A percentile compares a stretch with the other conserved stretches of the same genome.
Evolutionary conservation across 73 alveolate species (phyloP).

Genomic region (Tetrahymena thermophila): DNA sequence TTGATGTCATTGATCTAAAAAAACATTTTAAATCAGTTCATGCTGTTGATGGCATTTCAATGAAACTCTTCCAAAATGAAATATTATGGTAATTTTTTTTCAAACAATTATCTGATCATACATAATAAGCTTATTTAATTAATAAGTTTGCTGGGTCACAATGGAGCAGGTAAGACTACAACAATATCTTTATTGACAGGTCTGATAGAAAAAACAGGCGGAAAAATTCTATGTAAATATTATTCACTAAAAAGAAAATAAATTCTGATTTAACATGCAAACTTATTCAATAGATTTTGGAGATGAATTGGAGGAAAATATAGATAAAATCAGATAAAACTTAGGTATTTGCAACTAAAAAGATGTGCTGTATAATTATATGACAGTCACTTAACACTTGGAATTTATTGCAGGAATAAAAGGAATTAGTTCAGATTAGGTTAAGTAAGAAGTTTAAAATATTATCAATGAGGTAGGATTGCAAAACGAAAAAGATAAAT

Average conservation of each 20-base stretch:
- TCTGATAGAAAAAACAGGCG: conserved; percentile 47
- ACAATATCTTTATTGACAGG: conserved; percentile 88
- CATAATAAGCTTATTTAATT: conserved; percentile 29
- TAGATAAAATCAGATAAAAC: conserved; percentile 65
- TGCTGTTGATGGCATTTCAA: conserved; percentile 78
- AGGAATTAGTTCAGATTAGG: neutral
- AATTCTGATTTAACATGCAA: neutral
- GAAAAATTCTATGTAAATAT: conserved; percentile 28
- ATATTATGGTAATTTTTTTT: neutral
- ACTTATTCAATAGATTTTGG: conserved; percentile 16
- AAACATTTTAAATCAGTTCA: conserved; percentile 57
- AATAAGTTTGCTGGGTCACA: conserved; percentile 90
- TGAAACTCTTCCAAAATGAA: conserved; percentile 12
- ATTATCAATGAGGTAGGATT: conserved; percentile 63
- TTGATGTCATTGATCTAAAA: conserved; percentile 1
- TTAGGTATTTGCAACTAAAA: conserved; percentile 98
- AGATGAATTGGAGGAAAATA: conserved; percentile 48
- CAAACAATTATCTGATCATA: conserved; percentile 43
- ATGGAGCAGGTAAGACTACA: conserved; percentile 99
- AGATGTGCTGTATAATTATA: conserved; percentile 85
- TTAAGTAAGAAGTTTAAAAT: conserved; percentile 43
- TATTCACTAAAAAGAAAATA: neutral
- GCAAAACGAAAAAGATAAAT: conserved; percentile 40
- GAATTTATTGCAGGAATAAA: conserved; percentile 61
- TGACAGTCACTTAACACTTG: conserved; percentile 77